Percentiles rank a stretch among this genome's conserved stretches.
Evolutionary conservation across 257 asterid species (phyloP).

Genomic region (Lavandula angustifolia): DNA sequence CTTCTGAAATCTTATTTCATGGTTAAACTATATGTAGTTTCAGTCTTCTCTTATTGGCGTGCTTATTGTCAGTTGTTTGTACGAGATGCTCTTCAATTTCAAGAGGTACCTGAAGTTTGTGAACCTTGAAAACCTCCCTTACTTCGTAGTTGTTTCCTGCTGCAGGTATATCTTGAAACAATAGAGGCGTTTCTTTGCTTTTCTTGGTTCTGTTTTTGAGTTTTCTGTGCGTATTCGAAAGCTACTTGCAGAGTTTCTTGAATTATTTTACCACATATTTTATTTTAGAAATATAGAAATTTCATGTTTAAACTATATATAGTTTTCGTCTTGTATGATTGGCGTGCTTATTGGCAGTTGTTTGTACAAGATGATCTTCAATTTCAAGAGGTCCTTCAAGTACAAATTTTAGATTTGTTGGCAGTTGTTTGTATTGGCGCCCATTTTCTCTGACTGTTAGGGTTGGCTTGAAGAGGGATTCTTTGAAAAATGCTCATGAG

Average conservation of each 20-base stretch:
- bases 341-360: too few relatives aligned
- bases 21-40: conserved; percentile 19
- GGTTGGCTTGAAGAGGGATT: too few relatives aligned
- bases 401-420: too few relatives aligned
- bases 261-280: not conserved
- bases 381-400: conserved; percentile 44
- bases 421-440: too few relatives aligned
- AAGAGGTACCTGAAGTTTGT: conserved; percentile 47
- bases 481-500: too few relatives aligned
- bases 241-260: not conserved
- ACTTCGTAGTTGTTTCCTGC: not conserved
- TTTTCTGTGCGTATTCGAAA: not conserved
- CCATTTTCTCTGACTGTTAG: too few relatives aligned
- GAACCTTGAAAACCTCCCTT: conserved; percentile 60
- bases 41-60: too few relatives aligned
- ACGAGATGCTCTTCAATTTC: conserved; percentile 74
- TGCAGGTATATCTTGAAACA: conserved; percentile 5
- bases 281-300: not conserved
- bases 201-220: not conserved
- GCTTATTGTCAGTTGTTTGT: too few relatives aligned
- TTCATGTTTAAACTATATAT: conserved; percentile 10
- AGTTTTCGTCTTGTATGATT: not conserved
- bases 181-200: not conserved
- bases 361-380: conserved; percentile 62
- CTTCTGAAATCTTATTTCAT: not conserved